These are phyloP conservation scores for Sclerotiophoma versabilis DNA, from an alignment of 2,329 filamentous ascomycete species.

Conservation along the genomic window DNA sequence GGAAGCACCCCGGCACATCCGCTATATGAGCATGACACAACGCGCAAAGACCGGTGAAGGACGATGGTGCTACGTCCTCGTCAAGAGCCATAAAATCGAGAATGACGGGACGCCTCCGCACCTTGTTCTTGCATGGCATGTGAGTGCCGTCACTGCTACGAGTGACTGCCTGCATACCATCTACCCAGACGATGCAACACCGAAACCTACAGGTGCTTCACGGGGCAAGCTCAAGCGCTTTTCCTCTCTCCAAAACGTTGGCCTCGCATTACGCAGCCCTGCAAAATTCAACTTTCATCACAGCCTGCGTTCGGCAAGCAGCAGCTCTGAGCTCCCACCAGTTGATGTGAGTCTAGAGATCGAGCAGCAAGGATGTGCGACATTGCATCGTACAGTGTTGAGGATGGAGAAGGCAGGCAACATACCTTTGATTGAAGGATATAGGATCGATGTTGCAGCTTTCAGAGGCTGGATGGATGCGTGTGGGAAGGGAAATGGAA, in stretches of 20 bases:
- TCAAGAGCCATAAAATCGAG: conserved; percentile 2
- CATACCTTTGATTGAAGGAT: conserved; percentile 33
- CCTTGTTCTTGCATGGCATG: conserved; percentile 23
- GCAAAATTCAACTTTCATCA: conserved; percentile 3
- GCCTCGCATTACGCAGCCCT: background rate
- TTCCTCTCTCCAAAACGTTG: conserved; percentile 18
- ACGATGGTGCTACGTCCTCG: conserved; percentile 25
- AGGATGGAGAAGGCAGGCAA: conserved; percentile 25
- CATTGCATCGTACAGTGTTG: conserved; percentile 25
- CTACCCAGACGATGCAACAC: background rate
- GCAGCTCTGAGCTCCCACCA: conserved; percentile 7
- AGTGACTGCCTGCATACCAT: conserved; percentile 23
- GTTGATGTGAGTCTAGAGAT: background rate
- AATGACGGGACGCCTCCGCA: conserved; percentile 9
- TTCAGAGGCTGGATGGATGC: conserved; percentile 30
- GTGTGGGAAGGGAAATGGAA: conserved; percentile 31
- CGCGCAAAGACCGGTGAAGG: conserved; percentile 20
- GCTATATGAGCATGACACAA: conserved; percentile 1
- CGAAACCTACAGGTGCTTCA: background rate
- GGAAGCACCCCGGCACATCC: background rate
- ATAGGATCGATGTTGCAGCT: conserved; percentile 22
- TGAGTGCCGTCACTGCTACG: conserved; percentile 11
- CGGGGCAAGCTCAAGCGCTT: conserved; percentile 8
- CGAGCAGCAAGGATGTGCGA: conserved; percentile 8
- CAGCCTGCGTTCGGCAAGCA: conserved; percentile 12